Evolutionary conservation across 2,329 filamentous ascomycete species (phyloP).

Genomic region (Tolypocladium guangdongense): DNA sequence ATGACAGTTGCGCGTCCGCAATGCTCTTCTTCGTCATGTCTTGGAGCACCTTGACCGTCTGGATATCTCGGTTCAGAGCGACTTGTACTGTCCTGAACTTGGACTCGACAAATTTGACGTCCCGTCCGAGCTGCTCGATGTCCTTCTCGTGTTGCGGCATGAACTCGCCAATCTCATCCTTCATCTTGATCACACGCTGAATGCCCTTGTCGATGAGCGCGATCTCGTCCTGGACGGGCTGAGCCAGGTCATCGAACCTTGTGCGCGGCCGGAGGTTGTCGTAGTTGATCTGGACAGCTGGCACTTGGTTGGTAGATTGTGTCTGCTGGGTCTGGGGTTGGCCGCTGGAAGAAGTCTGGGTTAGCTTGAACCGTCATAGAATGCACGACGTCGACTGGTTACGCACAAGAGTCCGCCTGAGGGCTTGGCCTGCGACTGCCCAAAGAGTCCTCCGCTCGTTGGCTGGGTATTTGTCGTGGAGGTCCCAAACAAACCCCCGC

Average conservation of each 20-base stretch:
- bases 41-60: conserved; percentile 54
- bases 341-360: conserved; percentile 11
- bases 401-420: conserved; percentile 20
- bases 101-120: conserved; percentile 38
- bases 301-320: conserved; percentile 39
- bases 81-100: conserved; percentile 34
- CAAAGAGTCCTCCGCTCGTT: conserved; percentile 15
- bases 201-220: conserved; percentile 71
- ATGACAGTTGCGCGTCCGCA: conserved; percentile 58
- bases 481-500: conserved; percentile 19
- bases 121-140: conserved; percentile 33
- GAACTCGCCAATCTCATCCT: conserved; percentile 64
- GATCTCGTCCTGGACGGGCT: conserved; percentile 70
- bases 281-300: conserved; percentile 69
- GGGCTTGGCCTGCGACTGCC: conserved; percentile 22
- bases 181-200: conserved; percentile 65
- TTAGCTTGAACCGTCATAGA: not conserved
- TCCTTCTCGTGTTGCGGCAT: conserved; percentile 44
- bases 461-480: conserved; percentile 8
- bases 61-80: conserved; percentile 43
- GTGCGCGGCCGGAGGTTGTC: conserved; percentile 75
- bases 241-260: conserved; percentile 81
- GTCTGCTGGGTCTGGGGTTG: conserved; percentile 17
- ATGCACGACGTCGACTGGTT: conserved; percentile 3
- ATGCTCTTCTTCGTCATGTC: conserved; percentile 49